Base-by-base conservation (phyloP, 768 basidiomycete species). In the Leccinum barrowsii region DNA sequence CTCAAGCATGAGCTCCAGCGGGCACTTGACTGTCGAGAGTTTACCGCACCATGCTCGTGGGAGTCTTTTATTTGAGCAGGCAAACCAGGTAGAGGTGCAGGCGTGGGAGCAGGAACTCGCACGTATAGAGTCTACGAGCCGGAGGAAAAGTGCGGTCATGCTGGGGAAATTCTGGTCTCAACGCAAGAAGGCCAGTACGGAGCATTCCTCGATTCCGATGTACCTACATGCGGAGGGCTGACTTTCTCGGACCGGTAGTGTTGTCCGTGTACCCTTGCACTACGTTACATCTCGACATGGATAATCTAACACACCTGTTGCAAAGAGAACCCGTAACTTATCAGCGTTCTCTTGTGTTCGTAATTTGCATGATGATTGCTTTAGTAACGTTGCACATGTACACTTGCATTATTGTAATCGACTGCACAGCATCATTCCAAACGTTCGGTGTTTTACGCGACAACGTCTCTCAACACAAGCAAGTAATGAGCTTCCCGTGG, bases 71-170 rank as follows among this genome's bases (percentile, higher is more conserved):
- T 61, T 64, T 17, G 68, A 68, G 65, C 71, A 48, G 65, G 73
- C 57, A 65, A 74, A 58, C 56, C 64, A 64, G 22, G 64, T 74
- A 35, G 77, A 79, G 46, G 75, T 84, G 67, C 75, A 78, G 55
- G 90, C 85, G 62, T 92, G 90, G 90, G 90, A 92, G 71, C 84
- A 83, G 69, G 89, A 91, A 76, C 78, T 90, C 48, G 83, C 79
- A 59, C 79, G 82, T 60, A 89, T 91, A 63, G 89, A 90, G 73
- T 73, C 77, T 63, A 75, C 75, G 71, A 87, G 83, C 72, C 81
- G 80, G 55, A 70, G 74, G 57, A 75, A 70, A 54, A 80, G 73
- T 50, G 70, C 65, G 19, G 69, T 70, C 50, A 77, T 80, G 70
- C 57, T 76, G 19, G 72, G 70, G 42, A 44, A 44, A n/a, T 63